These are phyloP conservation scores for Stagonosporopsis vannaccii DNA, from an alignment of 2,329 filamentous ascomycete species.

Conservation along the genomic window DNA sequence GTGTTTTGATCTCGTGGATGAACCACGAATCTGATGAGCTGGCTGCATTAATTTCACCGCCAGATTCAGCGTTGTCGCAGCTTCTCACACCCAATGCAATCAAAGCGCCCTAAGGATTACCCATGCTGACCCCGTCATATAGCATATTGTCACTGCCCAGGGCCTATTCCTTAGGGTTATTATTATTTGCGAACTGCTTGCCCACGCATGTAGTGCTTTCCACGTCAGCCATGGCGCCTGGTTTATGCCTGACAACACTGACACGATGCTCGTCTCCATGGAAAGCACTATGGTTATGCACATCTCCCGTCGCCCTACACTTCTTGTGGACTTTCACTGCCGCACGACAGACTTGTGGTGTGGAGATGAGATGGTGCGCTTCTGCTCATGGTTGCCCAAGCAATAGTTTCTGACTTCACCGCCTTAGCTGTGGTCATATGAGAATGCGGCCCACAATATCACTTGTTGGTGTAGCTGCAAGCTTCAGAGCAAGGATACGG, in stretches of 20 bases:
- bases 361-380: constrained; percentile 1
- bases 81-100: constrained; percentile 14
- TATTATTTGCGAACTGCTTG: constrained; percentile 18
- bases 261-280: constrained; percentile 13
- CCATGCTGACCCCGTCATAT: constrained; percentile 23
- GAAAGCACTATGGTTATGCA: constrained; percentile 18
- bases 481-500: background rate
- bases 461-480: background rate
- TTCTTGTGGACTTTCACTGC: background rate
- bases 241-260: constrained; percentile 15
- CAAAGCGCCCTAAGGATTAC: constrained; percentile 16
- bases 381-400: background rate
- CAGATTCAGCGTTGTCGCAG: constrained; percentile 11
- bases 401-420: constrained; percentile 10
- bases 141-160: constrained; percentile 3
- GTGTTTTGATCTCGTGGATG: constrained; percentile 20
- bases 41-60: constrained; percentile 13
- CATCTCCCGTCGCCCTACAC: constrained; percentile 16
- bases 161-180: constrained; percentile 8
- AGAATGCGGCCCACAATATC: background rate
- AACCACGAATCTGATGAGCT: constrained; percentile 15
- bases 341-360: background rate
- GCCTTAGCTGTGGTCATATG: background rate
- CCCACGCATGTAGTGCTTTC: constrained; percentile 9
- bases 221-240: constrained; percentile 12